These are phyloP conservation scores for Passalora sequoiae DNA, from an alignment of 2,329 filamentous ascomycete genomes.

Conservation along the genomic window DNA sequence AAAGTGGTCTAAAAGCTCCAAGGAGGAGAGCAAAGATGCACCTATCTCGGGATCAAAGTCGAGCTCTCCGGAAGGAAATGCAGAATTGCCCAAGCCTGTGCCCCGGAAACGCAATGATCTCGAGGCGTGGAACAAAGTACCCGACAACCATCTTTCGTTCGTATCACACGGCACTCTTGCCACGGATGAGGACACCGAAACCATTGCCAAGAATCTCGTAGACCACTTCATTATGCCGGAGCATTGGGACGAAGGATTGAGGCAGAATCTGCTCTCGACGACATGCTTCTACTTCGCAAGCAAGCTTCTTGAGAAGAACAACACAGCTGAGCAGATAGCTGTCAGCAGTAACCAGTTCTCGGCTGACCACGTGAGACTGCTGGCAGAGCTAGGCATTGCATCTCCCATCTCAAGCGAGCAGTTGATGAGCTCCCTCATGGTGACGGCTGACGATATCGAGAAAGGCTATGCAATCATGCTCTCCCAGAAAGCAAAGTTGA, in stretches of 20 bases:
- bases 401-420: not conserved
- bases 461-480: slow-evolving; percentile 15
- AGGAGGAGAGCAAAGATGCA: not conserved
- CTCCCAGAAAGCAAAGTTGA: slow-evolving; percentile 9
- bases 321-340: slow-evolving; percentile 6
- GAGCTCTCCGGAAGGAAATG: not conserved
- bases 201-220: slow-evolving; percentile 18
- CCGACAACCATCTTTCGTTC: slow-evolving; percentile 12
- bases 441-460: slow-evolving; percentile 11
- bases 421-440: slow-evolving; percentile 7
- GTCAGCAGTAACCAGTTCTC: not conserved
- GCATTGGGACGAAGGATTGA: slow-evolving; percentile 16
- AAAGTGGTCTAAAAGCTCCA: not conserved
- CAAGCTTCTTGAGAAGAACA: slow-evolving; percentile 8
- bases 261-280: slow-evolving; percentile 15
- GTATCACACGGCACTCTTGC: slow-evolving; percentile 10
- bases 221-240: slow-evolving; percentile 17
- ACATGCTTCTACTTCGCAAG: slow-evolving; percentile 20
- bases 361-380: not conserved
- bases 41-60: no score
- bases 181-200: slow-evolving; percentile 12
- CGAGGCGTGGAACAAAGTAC: slow-evolving; percentile 10
- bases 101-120: slow-evolving; percentile 11
- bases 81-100: not conserved
- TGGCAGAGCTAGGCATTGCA: not conserved